A percentile compares a stretch with the other conserved stretches of the same genome.
Conservation (phyloP, 1,284 basidiomycete genomes). For the Ceratobasidium sp. region DNA sequence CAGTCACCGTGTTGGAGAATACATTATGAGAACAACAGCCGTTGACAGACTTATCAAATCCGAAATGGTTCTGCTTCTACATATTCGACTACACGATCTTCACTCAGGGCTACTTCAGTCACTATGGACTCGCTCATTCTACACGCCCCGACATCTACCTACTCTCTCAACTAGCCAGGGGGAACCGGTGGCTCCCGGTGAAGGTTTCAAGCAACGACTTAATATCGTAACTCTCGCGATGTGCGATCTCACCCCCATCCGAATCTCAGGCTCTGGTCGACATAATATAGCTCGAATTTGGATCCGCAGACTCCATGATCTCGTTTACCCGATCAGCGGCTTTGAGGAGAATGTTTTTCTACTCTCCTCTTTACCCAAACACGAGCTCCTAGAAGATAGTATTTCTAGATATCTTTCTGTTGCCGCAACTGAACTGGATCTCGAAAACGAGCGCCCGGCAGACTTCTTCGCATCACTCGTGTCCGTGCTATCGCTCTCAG, state of each 20-base stretch:
- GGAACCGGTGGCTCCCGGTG: background rate
- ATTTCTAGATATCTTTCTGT: background rate
- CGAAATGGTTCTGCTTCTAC: too few relatives aligned
- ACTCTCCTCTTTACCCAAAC: background rate
- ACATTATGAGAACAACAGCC: too few relatives aligned
- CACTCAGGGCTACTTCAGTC: background rate
- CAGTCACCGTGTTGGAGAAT: too few relatives aligned
- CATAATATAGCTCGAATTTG: background rate
- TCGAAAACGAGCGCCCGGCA: too few relatives aligned
- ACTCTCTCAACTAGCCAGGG: background rate
- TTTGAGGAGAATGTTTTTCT: background rate
- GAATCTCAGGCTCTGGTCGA: background rate
- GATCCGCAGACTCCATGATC: background rate
- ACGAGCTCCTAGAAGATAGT: background rate
- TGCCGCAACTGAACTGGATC: background rate
- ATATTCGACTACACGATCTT: background rate
- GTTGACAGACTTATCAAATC: too few relatives aligned
- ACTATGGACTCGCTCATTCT: background rate
- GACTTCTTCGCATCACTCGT: background rate
- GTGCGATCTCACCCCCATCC: background rate
- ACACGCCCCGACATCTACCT: background rate
- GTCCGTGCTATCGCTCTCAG: background rate
- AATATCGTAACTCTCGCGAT: background rate
- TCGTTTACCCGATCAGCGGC: background rate
- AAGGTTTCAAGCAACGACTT: background rate